These are phyloP conservation scores for Leishmania amazonensis DNA, from an alignment of 208 protist genomes.

Conservation along the genomic window DNA sequence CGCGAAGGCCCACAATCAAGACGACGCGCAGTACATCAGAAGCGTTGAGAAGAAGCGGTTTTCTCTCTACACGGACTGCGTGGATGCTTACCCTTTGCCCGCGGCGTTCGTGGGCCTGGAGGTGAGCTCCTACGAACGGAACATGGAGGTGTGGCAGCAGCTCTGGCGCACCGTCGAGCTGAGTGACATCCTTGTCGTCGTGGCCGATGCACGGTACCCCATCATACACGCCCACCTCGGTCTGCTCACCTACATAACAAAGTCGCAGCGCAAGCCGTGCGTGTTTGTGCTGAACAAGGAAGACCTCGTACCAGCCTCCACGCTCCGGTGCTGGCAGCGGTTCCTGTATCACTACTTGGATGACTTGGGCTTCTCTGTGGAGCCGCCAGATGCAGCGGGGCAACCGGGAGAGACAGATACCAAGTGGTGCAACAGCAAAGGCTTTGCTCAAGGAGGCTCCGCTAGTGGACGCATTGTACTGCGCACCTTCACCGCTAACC, in stretches of 20 bases:
- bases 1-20: not conserved
- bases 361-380: conserved; percentile 43
- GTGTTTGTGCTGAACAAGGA: conserved; percentile 97
- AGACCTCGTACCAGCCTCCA: conserved; percentile 77
- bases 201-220: conserved; percentile 96
- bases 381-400: conserved; percentile 8
- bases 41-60: conserved; percentile 58
- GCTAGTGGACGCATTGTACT: conserved; percentile 42
- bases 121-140: conserved; percentile 95
- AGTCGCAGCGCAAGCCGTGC: conserved; percentile 85
- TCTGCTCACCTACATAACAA: conserved; percentile 91
- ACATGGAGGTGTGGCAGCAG: conserved; percentile 98
- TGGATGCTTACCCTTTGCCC: conserved; percentile 52
- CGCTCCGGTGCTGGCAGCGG: conserved; percentile 65
- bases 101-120: conserved; percentile 29
- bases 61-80: conserved; percentile 36
- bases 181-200: conserved; percentile 94
- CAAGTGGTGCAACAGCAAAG: not conserved
- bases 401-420: not conserved
- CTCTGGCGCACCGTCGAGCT: conserved; percentile 97
- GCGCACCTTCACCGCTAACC: conserved; percentile 77
- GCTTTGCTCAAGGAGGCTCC: not conserved
- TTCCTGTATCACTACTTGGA: conserved; percentile 75
- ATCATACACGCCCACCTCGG: conserved; percentile 94
- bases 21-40: conserved; percentile 23